These are phyloP conservation scores for Exophiala aquamarina DNA, from an alignment of 2,329 filamentous ascomycete genomes.

Conservation along the genomic window DNA sequence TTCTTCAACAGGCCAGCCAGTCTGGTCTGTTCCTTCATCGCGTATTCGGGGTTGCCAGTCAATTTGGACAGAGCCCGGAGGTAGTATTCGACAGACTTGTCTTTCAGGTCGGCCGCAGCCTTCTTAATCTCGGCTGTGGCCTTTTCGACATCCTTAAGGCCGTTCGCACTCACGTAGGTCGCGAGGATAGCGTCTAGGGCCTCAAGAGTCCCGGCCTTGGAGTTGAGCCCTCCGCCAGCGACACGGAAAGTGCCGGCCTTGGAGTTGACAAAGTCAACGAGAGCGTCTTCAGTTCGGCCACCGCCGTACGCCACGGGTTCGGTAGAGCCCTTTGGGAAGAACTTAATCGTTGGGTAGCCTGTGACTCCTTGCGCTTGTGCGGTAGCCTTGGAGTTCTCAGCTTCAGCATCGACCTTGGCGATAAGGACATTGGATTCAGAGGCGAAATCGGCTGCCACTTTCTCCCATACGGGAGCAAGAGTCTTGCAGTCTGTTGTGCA, in stretches of 20 bases:
- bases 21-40: slow-evolving; percentile 79
- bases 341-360: slow-evolving; percentile 97
- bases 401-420: slow-evolving; percentile 94
- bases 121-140: slow-evolving; percentile 71
- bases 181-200: slow-evolving; percentile 73
- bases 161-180: slow-evolving; percentile 66
- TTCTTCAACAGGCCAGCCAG: slow-evolving; percentile 79
- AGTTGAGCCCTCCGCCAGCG: slow-evolving; percentile 76
- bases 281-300: slow-evolving; percentile 71
- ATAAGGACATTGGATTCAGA: slow-evolving; percentile 77
- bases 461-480: slow-evolving; percentile 88
- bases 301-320: slow-evolving; percentile 71
- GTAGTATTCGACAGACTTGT: slow-evolving; percentile 92
- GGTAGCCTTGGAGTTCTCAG: slow-evolving; percentile 76
- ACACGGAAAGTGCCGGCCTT: slow-evolving; percentile 85
- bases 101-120: slow-evolving; percentile 65
- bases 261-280: slow-evolving; percentile 81
- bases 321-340: slow-evolving; percentile 82
- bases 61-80: slow-evolving; percentile 87
- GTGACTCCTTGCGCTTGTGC: slow-evolving; percentile 74
- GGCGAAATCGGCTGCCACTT: slow-evolving; percentile 76
- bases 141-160: slow-evolving; percentile 48
- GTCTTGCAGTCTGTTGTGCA: slow-evolving; percentile 85
- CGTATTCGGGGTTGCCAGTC: slow-evolving; percentile 72
- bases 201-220: slow-evolving; percentile 77